Evolutionary conservation across 345 rosid species (phyloP).

Genomic region (Schrenkiella parvula): DNA sequence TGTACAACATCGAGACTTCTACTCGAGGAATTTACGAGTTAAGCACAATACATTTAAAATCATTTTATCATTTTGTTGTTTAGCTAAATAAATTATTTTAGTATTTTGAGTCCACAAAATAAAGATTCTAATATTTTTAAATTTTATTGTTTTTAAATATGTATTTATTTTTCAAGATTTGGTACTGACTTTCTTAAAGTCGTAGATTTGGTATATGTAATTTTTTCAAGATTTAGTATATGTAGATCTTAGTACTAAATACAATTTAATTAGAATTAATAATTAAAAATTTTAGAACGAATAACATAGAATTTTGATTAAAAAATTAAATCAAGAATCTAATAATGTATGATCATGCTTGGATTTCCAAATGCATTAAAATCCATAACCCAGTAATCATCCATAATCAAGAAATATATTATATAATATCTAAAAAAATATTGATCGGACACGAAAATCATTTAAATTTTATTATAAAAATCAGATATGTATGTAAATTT

Average conservation of each 20-base stretch:
- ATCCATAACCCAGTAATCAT: too few species aligned
- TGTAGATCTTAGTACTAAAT: background rate
- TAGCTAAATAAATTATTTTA: background rate
- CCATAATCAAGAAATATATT: too few species aligned
- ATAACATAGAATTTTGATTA: background rate
- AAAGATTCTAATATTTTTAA: too few species aligned
- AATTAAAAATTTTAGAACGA: background rate
- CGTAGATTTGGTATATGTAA: background rate
- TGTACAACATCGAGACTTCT: background rate
- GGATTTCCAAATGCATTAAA: background rate
- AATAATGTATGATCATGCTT: background rate
- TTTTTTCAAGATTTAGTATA: background rate
- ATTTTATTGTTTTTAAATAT: constrained; percentile 12
- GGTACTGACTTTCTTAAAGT: background rate
- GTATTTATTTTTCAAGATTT: constrained; percentile 7
- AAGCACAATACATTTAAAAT: background rate
- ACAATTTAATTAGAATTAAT: background rate
- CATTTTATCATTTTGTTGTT: background rate
- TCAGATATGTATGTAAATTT: too few species aligned
- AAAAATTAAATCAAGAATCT: background rate
- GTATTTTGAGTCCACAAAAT: too few species aligned
- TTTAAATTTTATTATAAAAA: too few species aligned
- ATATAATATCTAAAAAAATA: too few species aligned
- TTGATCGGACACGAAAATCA: too few species aligned
- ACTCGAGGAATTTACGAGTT: background rate